Evolutionary conservation across 176 grass and related monocot genomes (phyloP).

Genomic region (Rhipidocladum racemiflorum): DNA sequence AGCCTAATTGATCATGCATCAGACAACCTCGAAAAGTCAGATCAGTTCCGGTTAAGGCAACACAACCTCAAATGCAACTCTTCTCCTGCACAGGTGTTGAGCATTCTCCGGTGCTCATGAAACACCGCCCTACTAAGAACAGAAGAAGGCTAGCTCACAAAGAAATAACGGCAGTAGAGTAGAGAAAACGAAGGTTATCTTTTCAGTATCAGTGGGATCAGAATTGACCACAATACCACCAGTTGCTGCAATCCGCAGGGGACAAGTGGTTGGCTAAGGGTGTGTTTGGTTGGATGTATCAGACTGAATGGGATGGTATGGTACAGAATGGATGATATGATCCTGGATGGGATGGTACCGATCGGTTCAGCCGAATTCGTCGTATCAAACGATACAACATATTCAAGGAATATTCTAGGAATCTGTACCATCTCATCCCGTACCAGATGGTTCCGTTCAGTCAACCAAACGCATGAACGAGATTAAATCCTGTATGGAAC

Average conservation of each 20-base stretch:
- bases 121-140: slow-evolving; percentile 18
- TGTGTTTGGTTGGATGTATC: too few species aligned
- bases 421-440: too few species aligned
- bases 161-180: neutral
- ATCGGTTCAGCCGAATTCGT: too few species aligned
- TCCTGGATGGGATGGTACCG: too few species aligned
- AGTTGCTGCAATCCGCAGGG: slow-evolving; percentile 13
- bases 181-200: slow-evolving; percentile 34
- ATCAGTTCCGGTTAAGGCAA: slow-evolving; percentile 20
- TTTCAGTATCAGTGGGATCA: slow-evolving; percentile 25
- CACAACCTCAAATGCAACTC: neutral
- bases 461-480: too few species aligned
- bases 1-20: neutral
- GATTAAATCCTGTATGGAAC: too few species aligned
- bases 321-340: too few species aligned
- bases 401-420: too few species aligned
- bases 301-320: too few species aligned
- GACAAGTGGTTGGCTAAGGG: slow-evolving; percentile 45
- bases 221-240: slow-evolving; percentile 21
- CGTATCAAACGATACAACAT: too few species aligned
- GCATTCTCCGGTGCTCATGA: neutral
- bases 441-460: too few species aligned
- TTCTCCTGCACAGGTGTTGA: slow-evolving; percentile 37
- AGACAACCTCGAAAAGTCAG: slow-evolving; percentile 1
- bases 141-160: neutral